phyloP scores from a whole-genome alignment of 495 filamentous ascomycete species.

The Oidiodendron maius region DNA sequence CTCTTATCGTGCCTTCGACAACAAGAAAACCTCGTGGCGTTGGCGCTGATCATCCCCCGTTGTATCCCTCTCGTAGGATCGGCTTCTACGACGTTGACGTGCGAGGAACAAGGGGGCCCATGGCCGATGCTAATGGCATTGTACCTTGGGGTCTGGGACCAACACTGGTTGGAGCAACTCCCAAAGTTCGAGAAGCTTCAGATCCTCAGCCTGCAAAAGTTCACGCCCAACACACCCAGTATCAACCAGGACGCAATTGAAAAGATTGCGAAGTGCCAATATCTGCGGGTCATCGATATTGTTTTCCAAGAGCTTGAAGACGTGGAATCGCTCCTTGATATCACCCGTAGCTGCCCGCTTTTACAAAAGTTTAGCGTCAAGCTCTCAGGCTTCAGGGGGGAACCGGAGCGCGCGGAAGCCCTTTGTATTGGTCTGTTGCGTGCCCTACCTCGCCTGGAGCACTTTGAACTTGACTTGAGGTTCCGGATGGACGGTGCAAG shows the following conservation, averaged over 20 bases:
- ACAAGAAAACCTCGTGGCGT: conserved; percentile 2
- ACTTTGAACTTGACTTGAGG: no score
- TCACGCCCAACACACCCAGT: neutral
- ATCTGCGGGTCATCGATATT: conserved; percentile 5
- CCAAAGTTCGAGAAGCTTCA: conserved; percentile 8
- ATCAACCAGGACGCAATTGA: neutral
- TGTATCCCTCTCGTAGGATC: conserved; percentile 1
- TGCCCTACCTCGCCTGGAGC: no score
- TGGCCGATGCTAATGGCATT: conserved; percentile 3
- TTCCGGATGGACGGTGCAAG: no score
- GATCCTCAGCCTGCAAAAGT: conserved; percentile 3
- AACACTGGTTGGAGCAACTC: conserved; percentile 6
- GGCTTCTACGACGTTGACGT: conserved; percentile 1
- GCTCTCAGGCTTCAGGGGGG: neutral
- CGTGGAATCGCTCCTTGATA: conserved; percentile 2
- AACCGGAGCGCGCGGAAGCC: no score
- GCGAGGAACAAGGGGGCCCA: neutral
- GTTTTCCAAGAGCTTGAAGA: neutral
- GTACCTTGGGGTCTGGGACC: neutral
- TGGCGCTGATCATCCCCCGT: conserved; percentile 3
- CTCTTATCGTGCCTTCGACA: no score
- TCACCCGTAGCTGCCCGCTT: conserved; percentile 3
- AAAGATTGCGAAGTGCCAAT: conserved; percentile 3
- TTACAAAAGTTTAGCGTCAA: conserved; percentile 3
- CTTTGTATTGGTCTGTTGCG: no score